These are phyloP conservation scores for Zygnema circumcarinatum DNA, from an alignment of 139 green algal genomes.

Conservation along the genomic window DNA sequence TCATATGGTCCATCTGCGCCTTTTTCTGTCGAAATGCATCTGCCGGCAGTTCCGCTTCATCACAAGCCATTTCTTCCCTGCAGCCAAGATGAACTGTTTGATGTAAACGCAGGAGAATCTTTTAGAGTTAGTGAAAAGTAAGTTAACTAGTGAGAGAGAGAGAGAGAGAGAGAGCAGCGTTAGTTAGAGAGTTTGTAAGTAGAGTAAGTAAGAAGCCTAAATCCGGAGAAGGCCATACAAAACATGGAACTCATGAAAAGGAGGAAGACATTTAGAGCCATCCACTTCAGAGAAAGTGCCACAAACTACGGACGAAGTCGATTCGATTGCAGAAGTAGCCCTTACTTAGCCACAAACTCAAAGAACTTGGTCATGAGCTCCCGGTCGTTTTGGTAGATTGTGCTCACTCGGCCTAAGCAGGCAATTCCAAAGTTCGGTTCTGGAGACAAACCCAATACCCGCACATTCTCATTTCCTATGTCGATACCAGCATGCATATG, in stretches of 20 bases:
- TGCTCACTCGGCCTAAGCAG: conserved; percentile 13
- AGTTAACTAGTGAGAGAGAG: background rate
- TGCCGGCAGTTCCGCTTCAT: background rate
- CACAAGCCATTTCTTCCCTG: conserved; percentile 13
- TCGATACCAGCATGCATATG: too few relatives aligned
- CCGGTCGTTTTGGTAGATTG: conserved; percentile 8
- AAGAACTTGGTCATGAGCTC: conserved; percentile 14
- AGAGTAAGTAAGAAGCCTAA: background rate
- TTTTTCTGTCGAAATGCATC: conserved; percentile 9
- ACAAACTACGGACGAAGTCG: too few relatives aligned
- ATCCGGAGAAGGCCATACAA: background rate
- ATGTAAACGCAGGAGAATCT: background rate
- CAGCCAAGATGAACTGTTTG: background rate
- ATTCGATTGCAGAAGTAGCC: too few relatives aligned
- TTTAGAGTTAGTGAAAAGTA: background rate
- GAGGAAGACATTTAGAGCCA: too few relatives aligned
- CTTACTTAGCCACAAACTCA: conserved; percentile 17
- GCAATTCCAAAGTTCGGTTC: conserved; percentile 24
- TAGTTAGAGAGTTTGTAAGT: background rate
- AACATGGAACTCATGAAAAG: too few relatives aligned
- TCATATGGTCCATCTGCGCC: background rate
- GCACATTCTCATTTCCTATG: too few relatives aligned
- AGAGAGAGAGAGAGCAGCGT: background rate
- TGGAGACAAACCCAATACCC: background rate
- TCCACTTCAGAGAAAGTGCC: too few relatives aligned